These are phyloP conservation scores for Datura wrightii DNA, from an alignment of 257 asterid species.

Conservation along the genomic window DNA sequence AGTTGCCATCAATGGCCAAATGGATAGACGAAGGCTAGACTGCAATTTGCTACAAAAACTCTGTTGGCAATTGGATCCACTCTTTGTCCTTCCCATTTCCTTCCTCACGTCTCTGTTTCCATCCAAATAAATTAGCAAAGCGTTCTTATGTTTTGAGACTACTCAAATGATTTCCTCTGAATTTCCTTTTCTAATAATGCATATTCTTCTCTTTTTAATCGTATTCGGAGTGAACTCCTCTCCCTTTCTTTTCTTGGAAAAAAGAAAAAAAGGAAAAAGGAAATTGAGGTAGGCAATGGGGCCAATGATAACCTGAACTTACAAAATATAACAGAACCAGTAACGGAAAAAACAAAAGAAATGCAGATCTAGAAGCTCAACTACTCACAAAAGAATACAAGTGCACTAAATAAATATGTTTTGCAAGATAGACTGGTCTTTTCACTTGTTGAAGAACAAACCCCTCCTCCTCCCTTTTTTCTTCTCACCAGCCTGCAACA, in stretches of 20 bases:
- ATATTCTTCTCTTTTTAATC: too few species aligned
- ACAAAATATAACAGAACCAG: neutral
- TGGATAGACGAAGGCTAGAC: too few species aligned
- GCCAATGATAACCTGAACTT: neutral
- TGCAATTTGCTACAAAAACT: too few species aligned
- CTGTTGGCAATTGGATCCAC: too few species aligned
- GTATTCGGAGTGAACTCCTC: neutral
- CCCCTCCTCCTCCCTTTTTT: constrained; percentile 76
- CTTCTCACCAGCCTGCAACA: constrained; percentile 83
- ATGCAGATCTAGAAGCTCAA: neutral
- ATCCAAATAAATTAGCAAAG: too few species aligned
- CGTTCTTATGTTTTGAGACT: too few species aligned
- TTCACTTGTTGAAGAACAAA: constrained; percentile 69
- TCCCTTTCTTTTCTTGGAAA: neutral
- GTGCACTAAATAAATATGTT: constrained; percentile 1
- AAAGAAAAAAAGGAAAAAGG: neutral
- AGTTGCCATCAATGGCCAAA: too few species aligned
- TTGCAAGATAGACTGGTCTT: neutral
- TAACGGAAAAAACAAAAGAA: neutral
- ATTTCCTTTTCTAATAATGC: neutral
- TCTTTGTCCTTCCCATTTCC: too few species aligned
- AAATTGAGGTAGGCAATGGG: neutral
- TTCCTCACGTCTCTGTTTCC: too few species aligned
- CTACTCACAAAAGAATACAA: constrained; percentile 6
- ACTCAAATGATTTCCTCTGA: neutral